Percentiles rank a stretch among this genome's conserved stretches.
These are phyloP conservation scores for Exophiala sp. DNA, from an alignment of 2,329 filamentous ascomycete genomes.

Conservation along the genomic window DNA sequence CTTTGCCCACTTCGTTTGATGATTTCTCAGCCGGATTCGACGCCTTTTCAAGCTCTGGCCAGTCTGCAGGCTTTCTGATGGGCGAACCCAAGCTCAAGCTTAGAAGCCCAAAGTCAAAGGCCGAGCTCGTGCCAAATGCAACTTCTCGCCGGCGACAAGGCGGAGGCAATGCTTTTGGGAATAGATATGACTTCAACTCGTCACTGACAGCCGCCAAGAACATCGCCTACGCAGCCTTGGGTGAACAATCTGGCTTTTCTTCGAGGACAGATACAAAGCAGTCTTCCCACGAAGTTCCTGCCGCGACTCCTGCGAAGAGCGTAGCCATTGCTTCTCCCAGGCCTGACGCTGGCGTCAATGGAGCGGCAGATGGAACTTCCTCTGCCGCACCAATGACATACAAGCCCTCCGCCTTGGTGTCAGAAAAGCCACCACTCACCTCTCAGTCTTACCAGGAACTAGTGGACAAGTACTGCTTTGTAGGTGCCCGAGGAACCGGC, in stretches of 20 bases:
- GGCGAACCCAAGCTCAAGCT: constrained; percentile 64
- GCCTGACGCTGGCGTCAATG: constrained; percentile 22
- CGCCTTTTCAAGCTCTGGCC: constrained; percentile 50
- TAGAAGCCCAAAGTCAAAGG: constrained; percentile 60
- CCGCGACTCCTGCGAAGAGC: constrained; percentile 19
- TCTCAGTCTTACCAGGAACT: constrained; percentile 93
- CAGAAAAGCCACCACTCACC: constrained; percentile 64
- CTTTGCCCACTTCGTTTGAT: constrained; percentile 55
- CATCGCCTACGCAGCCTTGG: constrained; percentile 33
- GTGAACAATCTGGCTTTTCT: constrained; percentile 29
- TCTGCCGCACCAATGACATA: constrained; percentile 35
- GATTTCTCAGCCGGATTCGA: constrained; percentile 63
- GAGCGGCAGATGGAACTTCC: constrained; percentile 6
- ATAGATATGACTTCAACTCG: constrained; percentile 93
- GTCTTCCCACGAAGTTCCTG: constrained; percentile 28
- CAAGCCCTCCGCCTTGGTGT: constrained; percentile 51
- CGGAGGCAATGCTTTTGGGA: constrained; percentile 72
- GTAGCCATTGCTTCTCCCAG: constrained; percentile 15
- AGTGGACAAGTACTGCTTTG: constrained; percentile 99
- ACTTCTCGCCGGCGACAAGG: constrained; percentile 42
- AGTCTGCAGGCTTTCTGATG: constrained; percentile 57
- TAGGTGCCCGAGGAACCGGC: constrained; percentile 59
- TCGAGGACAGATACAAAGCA: constrained; percentile 25
- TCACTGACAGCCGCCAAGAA: constrained; percentile 79
- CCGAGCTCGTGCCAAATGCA: constrained; percentile 57